Conservation (phyloP, 306 rosid genomes). For the Clitoria ternatea region DNA sequence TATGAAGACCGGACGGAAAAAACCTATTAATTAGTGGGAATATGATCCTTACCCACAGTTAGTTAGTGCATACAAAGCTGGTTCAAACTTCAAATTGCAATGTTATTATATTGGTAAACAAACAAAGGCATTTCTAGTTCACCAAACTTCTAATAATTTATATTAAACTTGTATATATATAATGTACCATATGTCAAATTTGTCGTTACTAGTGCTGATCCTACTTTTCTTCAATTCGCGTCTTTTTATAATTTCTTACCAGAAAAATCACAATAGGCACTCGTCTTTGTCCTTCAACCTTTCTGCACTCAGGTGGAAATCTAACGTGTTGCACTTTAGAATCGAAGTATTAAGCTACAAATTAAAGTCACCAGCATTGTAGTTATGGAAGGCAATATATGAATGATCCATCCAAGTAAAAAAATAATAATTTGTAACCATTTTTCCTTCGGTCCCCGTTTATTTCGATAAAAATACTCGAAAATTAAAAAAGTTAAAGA, state of each 20-base stretch:
- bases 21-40: background rate
- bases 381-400: background rate
- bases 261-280: background rate
- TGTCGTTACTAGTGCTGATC: background rate
- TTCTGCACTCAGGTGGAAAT: slow-evolving; percentile 19
- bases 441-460: too few relatives aligned
- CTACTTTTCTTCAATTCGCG: background rate
- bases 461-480: too few relatives aligned
- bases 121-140: background rate
- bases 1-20: too few relatives aligned
- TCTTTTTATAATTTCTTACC: background rate
- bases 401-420: background rate
- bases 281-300: background rate
- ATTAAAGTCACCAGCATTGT: background rate
- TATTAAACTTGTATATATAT: background rate
- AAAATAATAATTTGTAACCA: too few relatives aligned
- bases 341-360: background rate
- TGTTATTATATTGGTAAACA: background rate
- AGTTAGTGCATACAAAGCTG: background rate
- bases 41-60: background rate
- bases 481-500: too few relatives aligned
- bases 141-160: background rate
- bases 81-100: background rate
- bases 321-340: slow-evolving; percentile 14
- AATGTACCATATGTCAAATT: background rate